Base-by-base conservation (phyloP, 768 basidiomycete species). In the Mycena maculata region DNA sequence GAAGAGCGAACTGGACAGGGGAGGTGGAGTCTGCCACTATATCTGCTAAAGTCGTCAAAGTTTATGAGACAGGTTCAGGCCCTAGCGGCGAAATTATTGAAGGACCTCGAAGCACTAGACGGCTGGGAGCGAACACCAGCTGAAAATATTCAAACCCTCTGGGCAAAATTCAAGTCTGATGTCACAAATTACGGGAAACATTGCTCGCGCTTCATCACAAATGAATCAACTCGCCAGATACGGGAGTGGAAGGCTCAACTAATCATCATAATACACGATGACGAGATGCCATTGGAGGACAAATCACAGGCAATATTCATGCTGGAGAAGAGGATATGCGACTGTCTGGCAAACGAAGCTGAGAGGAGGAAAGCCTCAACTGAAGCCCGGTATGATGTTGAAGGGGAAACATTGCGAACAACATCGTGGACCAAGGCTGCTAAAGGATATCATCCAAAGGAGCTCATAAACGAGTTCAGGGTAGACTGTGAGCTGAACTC, bases 141-240 rank as follows among this genome's bases (percentile, higher is more conserved):
- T 11, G 20, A 52, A 2, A 52, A 52, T 52, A 52, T 52, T 22
- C 50, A 52, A 52, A 52, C 31, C 5, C 20, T 33, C n/a, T 52
- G 50, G 50, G 50, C 30, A n/a, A 52, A 52, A 25, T 52, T 52
- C 22, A 52, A 33, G n/a, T n/a, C 15, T 3, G 52, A 54, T 25
- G 7, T 38, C 4, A 33, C n/a, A 3, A 22, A 5, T 3, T 52
- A 33, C 20, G 49, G 49, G 7, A 16, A 33, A 52, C 31, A 54
- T 18, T 54, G 52, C 12, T 36, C n/a, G 4, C 31, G 36, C 3
- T 54, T 36, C 10, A 36, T 54, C 20, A 54, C 33, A 4, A 54
- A 36, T 23, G 52, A 36, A 1, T 9, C 31, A 3, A 54, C 52
- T 12, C 52, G 36, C 2, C 31, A 54, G 13, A 38, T 54, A 3